Evolutionary conservation across 163 green algal genomes (phyloP).

Genomic region (Scenedesmus sp.): DNA sequence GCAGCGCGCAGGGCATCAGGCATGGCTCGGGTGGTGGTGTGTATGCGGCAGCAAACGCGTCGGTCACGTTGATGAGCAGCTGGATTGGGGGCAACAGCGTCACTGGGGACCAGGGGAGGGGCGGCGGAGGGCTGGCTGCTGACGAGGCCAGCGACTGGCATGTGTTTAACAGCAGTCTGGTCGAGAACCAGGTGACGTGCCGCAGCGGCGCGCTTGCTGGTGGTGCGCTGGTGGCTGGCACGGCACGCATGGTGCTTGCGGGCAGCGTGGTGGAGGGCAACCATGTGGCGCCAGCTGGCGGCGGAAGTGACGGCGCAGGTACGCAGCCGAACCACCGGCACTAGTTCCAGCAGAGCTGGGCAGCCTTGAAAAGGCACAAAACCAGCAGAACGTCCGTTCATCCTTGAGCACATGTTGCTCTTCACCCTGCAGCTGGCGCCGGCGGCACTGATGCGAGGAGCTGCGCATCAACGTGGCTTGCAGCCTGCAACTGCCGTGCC

Average conservation of each 20-base stretch:
- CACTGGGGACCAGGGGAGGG: not conserved
- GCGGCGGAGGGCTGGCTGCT: not conserved
- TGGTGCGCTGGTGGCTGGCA: not conserved
- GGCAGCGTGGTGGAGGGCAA: not conserved
- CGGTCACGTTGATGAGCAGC: not conserved
- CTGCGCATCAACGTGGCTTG: no score
- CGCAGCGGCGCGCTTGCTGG: not conserved
- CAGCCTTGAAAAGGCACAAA: no score
- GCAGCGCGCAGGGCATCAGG: not conserved
- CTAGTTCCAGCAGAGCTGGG: not conserved
- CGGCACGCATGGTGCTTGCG: not conserved
- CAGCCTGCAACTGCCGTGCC: not conserved
- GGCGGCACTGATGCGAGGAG: no score
- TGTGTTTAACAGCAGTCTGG: not conserved
- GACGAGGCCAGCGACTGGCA: not conserved
- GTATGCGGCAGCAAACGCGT: not conserved
- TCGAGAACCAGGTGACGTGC: not conserved
- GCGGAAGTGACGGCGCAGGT: not conserved
- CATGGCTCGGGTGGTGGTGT: not conserved
- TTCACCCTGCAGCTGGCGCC: no score
- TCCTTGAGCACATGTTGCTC: no score
- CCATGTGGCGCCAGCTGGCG: not conserved
- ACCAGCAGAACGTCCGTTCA: no score
- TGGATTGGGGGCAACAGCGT: not conserved
- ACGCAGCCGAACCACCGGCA: not conserved